Evolutionary conservation across 352 stramenopile genomes (phyloP).

Genomic region (Pythium oligandrum): DNA sequence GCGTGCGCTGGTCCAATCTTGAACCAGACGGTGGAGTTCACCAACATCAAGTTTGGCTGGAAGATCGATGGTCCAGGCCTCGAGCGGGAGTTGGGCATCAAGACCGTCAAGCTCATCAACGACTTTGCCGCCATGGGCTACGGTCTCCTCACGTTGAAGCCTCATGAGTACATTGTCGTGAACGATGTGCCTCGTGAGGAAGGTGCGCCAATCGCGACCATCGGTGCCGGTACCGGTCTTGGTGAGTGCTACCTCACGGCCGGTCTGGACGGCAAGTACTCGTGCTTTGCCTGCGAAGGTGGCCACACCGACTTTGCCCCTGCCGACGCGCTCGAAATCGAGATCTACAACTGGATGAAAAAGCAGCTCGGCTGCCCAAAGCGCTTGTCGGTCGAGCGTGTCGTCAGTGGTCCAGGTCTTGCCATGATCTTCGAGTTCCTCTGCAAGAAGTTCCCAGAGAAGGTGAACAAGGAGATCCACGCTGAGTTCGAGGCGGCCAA

Average conservation of each 20-base stretch:
- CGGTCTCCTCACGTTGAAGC: constrained; percentile 93
- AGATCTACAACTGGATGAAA: constrained; percentile 81
- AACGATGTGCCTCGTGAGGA: constrained; percentile 71
- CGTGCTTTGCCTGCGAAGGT: constrained; percentile 91
- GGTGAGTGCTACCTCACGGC: constrained; percentile 96
- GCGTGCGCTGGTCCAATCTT: constrained; percentile 80
- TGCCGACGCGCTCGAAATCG: constrained; percentile 81
- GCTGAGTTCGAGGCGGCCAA: constrained; percentile 51
- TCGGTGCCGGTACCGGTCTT: constrained; percentile 95
- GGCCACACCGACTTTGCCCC: constrained; percentile 96
- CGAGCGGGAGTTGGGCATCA: constrained; percentile 79
- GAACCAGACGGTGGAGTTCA: constrained; percentile 86
- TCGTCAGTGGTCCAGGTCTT: constrained; percentile 94
- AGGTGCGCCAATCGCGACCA: constrained; percentile 90
- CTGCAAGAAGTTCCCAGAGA: constrained; percentile 85
- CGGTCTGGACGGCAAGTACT: constrained; percentile 81
- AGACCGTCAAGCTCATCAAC: constrained; percentile 91
- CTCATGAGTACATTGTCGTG: constrained; percentile 89
- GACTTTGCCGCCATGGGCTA: constrained; percentile 98
- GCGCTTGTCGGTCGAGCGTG: constrained; percentile 94
- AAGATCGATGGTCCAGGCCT: constrained; percentile 83
- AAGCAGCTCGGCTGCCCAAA: constrained; percentile 79
- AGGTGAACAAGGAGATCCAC: constrained; percentile 80
- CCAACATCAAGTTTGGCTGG: constrained; percentile 92
- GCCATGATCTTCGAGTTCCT: constrained; percentile 97